A percentile compares a stretch with the other conserved stretches of the same genome.
These are phyloP conservation scores for Trametes elegans DNA, from an alignment of 768 basidiomycete genomes.

Conservation along the genomic window DNA sequence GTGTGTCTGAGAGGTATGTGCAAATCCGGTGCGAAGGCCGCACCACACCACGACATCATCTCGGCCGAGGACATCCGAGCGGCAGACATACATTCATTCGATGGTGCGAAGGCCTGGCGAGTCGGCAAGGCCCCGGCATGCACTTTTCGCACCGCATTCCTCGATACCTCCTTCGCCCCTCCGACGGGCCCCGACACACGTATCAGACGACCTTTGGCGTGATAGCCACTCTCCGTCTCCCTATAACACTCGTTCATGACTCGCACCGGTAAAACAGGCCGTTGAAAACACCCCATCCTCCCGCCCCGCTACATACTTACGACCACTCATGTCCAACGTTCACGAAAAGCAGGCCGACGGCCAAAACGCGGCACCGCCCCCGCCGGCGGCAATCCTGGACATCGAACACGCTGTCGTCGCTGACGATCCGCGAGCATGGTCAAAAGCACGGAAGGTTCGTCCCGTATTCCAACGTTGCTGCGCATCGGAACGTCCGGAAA, in stretches of 20 bases:
- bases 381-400: constrained; percentile 7
- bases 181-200: neutral
- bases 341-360: neutral
- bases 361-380: neutral
- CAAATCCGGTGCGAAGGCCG: too few species aligned
- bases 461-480: neutral
- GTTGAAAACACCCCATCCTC: neutral
- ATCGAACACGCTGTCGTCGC: constrained; percentile 29
- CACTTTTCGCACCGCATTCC: neutral
- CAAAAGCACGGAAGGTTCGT: constrained; percentile 26
- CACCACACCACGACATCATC: too few species aligned
- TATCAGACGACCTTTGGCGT: constrained; percentile 1
- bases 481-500: too few species aligned
- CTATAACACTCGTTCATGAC: constrained; percentile 1
- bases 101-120: too few species aligned
- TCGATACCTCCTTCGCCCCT: neutral
- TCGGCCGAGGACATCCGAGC: too few species aligned
- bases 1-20: too few species aligned
- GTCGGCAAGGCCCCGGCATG: neutral
- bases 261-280: neutral
- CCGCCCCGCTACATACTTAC: neutral
- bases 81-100: too few species aligned
- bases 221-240: neutral
- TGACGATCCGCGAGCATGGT: constrained; percentile 30
- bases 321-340: neutral